Evolutionary conservation across 768 basidiomycete species (phyloP).

Genomic region (Inosperma sp.): DNA sequence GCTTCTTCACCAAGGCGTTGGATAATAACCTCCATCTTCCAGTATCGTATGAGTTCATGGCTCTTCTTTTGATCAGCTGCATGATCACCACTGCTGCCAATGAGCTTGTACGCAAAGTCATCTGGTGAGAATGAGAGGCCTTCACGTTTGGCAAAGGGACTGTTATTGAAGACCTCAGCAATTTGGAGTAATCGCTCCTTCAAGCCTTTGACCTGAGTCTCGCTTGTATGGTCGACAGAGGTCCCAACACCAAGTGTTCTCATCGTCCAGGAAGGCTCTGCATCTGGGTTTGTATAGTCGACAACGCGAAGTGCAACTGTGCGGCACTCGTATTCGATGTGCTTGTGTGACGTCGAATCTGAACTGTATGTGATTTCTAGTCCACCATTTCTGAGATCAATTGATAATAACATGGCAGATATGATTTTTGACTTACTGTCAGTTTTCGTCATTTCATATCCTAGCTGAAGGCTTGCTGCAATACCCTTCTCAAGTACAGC

Average conservation of each 20-base stretch:
- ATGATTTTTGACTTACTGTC: slow-evolving; percentile 13
- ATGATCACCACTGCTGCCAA: slow-evolving; percentile 16
- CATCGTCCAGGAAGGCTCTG: neutral
- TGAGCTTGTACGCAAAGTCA: slow-evolving; percentile 4
- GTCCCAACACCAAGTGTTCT: slow-evolving; percentile 13
- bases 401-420: neutral
- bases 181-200: slow-evolving; percentile 2
- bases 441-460: slow-evolving; percentile 12
- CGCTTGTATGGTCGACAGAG: slow-evolving; percentile 13
- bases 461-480: slow-evolving; percentile 9
- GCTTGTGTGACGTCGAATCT: slow-evolving; percentile 10
- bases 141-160: slow-evolving; percentile 7
- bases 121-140: neutral
- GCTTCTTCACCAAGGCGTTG: slow-evolving; percentile 13
- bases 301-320: slow-evolving; percentile 1
- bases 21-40: slow-evolving; percentile 6
- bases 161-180: slow-evolving; percentile 9
- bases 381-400: too few relatives aligned
- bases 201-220: slow-evolving; percentile 6
- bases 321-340: slow-evolving; percentile 10
- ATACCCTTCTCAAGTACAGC: neutral
- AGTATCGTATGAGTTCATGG: slow-evolving; percentile 4
- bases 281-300: neutral
- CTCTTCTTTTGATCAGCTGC: slow-evolving; percentile 15
- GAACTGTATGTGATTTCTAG: slow-evolving; percentile 8